Evolutionary conservation across 768 basidiomycete species (phyloP), one percentile per base, ranked within the genome.

Genomic region (Mycena epipterygia): DNA sequence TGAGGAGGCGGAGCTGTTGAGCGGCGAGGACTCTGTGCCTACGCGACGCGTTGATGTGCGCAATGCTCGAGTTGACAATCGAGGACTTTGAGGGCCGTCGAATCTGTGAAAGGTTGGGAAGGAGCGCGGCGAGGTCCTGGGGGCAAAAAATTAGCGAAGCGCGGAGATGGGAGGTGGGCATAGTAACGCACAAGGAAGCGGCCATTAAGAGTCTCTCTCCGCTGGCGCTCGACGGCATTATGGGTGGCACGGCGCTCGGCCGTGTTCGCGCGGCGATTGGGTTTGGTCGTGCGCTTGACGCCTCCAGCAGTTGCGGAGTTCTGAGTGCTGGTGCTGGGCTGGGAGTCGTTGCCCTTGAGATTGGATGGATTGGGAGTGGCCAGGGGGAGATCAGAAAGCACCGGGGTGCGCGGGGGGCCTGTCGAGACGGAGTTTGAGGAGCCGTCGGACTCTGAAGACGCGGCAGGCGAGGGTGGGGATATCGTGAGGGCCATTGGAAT

Each of bases 191-290:
- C 94, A 75, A 98, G 84, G 85, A 99, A 99, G 67, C 96, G 89
- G 61, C 93, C 90, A 79, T 98, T 99, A 61, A 99, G 84, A 49
- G 94, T 97, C 84, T 99, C 97, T 63, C 97, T 87, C 57, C 97
- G 89, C 77, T 95, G 94, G 58, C 98, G 89, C 84, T 98, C 98
- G 64, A 98, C 95, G 30, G 98, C 97, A 79, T 99, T 99, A 84
- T 99, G 97, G 29, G 95, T 96, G 3, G 96, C 95, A 42, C 97
- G 86, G 81, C 97, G 94, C 79, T 98, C 97, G 61, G 96, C 97
- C 52, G 97, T 98, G 83, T 98, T 98, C 60, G 96, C 96, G 35
- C 96, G 90, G 72, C 95, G 88, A 76, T 89, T 90, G 64, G 95
- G 90, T 81, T 97, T 97, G 80, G 93, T 90, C 79, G 93, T 95